Evolutionary conservation across 2,329 filamentous ascomycete genomes (phyloP), one percentile per base, ranked within the genome.

Genomic region (Microcera coccophila): DNA sequence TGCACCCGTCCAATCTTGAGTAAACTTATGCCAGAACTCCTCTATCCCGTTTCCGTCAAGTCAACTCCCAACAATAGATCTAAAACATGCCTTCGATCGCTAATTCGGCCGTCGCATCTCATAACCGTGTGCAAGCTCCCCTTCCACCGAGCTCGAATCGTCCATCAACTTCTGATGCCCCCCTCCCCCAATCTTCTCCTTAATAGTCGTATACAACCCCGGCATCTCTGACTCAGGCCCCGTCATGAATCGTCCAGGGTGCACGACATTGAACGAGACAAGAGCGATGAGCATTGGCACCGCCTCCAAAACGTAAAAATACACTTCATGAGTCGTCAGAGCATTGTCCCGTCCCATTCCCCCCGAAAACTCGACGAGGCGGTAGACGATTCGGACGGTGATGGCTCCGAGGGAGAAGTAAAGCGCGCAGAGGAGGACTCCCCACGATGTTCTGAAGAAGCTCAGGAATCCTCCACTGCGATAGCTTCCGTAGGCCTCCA

Each of bases 331-430:
- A 0, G 52, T 54, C 0, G 45, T 36, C 0, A 59, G 35, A 0
- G 40, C 28, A 5, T 59, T 61, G 1, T 60, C 51, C 8, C 49
- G 39, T 0, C 43, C 50, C 22, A 68, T 53, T 0, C 70, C 73
- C 1, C 63, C 62, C 0, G 69, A 68, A 51, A 74, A 80, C 48
- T 81, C 75, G 15, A 67, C 54, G 2, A 81, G 61, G 3, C 78
- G 72, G 58, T 73, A 81, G 41, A 78, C 65, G 46, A 81, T 81
- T 12, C 76, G 72, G 14, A 69, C 53, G 0, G 62, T 61, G 19
- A 71, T 69, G 46, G 67, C 61, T 5, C 51, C 34, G 0, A 71
- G 53, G 1, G 62, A 66, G 17, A 58, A 50, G 47, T 69, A 71
- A 0, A 71, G 59, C 0, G 65, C 60, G 14, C 22, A 44, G 3